phyloP scores from a whole-genome alignment of 2,329 filamentous ascomycete species.

The Paecilomyces sp. region DNA sequence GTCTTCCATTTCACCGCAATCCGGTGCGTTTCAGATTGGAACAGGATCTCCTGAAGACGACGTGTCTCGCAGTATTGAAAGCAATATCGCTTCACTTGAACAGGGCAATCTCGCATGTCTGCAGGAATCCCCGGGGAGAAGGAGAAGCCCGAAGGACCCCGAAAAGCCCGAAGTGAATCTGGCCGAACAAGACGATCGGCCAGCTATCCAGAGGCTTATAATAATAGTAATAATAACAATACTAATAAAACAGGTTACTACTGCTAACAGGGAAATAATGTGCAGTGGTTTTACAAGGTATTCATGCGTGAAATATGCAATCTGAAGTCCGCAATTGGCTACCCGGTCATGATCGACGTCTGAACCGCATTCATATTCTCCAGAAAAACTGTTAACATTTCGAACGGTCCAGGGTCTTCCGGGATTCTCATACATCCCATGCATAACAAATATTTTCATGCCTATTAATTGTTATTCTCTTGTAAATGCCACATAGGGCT shows the following conservation, averaged over 20 bases:
- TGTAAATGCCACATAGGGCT: no score
- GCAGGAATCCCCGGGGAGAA: background rate
- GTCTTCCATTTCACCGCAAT: background rate
- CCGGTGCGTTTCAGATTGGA: background rate
- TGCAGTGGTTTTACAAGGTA: background rate
- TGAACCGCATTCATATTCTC: background rate
- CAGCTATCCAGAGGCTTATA: background rate
- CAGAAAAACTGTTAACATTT: background rate
- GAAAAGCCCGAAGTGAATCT: background rate
- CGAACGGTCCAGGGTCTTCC: background rate
- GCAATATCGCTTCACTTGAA: background rate
- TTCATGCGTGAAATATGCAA: background rate
- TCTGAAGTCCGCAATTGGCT: background rate
- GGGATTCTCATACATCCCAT: no score
- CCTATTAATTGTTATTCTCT: no score
- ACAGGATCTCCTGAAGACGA: background rate
- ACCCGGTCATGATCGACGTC: background rate
- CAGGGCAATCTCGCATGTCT: background rate
- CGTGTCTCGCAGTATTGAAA: background rate
- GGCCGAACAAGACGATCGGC: background rate
- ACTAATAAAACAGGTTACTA: no score
- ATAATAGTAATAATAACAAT: no score
- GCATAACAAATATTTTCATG: no score
- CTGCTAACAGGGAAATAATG: background rate
- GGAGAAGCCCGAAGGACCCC: background rate